These are phyloP conservation scores for Sistotremastrum niveocremeum DNA, from an alignment of 768 basidiomycete species.

Conservation along the genomic window DNA sequence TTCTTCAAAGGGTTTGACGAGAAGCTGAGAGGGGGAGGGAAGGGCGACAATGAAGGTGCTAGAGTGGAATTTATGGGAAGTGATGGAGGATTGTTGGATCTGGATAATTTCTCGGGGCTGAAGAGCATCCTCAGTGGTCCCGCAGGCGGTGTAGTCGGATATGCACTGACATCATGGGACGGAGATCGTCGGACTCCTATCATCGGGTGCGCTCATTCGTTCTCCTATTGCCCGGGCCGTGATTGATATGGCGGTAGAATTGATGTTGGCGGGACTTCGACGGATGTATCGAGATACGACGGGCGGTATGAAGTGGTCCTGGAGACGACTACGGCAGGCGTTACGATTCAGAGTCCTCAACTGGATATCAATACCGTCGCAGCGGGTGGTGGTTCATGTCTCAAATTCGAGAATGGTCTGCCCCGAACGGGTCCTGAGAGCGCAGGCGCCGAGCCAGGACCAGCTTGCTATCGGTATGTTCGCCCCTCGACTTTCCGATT, in stretches of 20 bases:
- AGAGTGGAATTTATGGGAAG: conserved; percentile 94
- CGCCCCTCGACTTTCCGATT: background rate
- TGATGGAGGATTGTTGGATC: conserved; percentile 75
- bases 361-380: conserved; percentile 95
- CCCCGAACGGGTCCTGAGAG: conserved; percentile 88
- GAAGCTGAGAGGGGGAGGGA: conserved; percentile 33
- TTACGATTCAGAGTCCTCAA: conserved; percentile 85
- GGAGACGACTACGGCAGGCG: conserved; percentile 90
- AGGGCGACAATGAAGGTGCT: conserved; percentile 42
- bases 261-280: conserved; percentile 92
- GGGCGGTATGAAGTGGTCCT: conserved; percentile 88
- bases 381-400: conserved; percentile 84
- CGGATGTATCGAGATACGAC: conserved; percentile 87
- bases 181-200: conserved; percentile 53
- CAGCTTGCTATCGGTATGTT: conserved; percentile 72
- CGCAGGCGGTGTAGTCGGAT: conserved; percentile 93
- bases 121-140: conserved; percentile 91
- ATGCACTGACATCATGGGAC: conserved; percentile 83
- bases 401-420: conserved; percentile 81
- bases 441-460: conserved; percentile 89
- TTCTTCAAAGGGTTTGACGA: conserved; percentile 84
- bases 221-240: background rate
- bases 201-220: conserved; percentile 50
- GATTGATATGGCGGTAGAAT: conserved; percentile 31
- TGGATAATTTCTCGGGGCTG: conserved; percentile 78